Evolutionary conservation across 2,329 filamentous ascomycete genomes (phyloP), one percentile per base, ranked within the genome.

Genomic region (Cercospora sp.): DNA sequence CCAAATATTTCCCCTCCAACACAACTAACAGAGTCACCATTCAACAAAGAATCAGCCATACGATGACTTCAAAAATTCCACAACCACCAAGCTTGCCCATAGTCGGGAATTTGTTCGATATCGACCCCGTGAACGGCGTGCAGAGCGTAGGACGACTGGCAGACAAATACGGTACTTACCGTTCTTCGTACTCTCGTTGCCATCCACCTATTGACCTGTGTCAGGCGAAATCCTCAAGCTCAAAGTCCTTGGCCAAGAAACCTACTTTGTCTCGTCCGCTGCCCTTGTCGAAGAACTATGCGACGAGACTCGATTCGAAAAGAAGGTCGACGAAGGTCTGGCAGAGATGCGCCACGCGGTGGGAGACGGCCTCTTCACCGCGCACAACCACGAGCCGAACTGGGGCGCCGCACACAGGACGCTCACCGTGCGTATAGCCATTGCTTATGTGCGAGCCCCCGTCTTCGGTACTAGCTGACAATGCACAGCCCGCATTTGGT

Each of bases 61-160:
- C n/a, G 9, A 60, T 64, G 61, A 20, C 66, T 16, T 58, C 63
- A 4, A 65, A 62, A 4, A 89, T 92, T 64, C 89, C 89, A 1
- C 84, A 86, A 60, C 89, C 89, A 26, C 84, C 83, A 61, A 87
- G 86, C 3, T 80, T 90, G 67, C 89, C 88, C 1, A 77, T 91
- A 30, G 69, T 92, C 20, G 90, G 90, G 26, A 90, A 92, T 71
- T 75, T 90, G 26, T 79, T 81, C 65, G 88, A 91, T 69, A 84
- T 93, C 68, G 86, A 90, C 68, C 78, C 83, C 0, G 83, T 84
- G n/a, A 82, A 85, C 26, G 86, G 88, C 0, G 75, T 86, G 2
- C 75, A 78, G 8, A 81, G 84, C 16, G 79, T 92, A 59, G 86
- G 88, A n/a, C 86, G 90, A 20, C 59, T 64, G 18, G 71, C 68